Base-by-base conservation (phyloP, 2,329 filamentous ascomycete species). In the Cryoendolithus antarcticus region DNA sequence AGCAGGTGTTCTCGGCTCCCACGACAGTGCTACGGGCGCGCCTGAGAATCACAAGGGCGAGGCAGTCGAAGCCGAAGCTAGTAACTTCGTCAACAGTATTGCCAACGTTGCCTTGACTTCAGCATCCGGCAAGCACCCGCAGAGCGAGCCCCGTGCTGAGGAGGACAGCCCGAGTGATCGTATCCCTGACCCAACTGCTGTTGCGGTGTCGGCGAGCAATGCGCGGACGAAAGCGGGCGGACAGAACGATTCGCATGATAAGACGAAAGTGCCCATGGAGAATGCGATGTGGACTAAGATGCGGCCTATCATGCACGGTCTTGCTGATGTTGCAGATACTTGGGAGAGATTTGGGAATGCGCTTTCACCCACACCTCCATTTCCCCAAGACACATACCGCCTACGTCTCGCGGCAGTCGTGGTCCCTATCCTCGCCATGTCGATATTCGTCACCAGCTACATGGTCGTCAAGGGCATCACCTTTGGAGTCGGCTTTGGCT, bases 11-110 rank as follows among this genome's bases (percentile, higher is more conserved):
- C 62, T 91, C 0, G 85, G 81, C 1, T 86, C 80, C 12, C 73
- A 79, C 21, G 81, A 86, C 43, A 86, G 80, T 41, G 71, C 81
- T 0, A 93, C 85, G 0, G 86, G 85, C 1, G 85, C 85, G 0
- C 80, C 84, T 0, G 83, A 93, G 56, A 84, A 85, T 47, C 75
- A 85, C 61, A 80, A 85, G 55, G 85, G 86, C 19, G 84, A 91
- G 56, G 82, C 83, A 0, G 81, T 86, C 1, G 85, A 93, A 56
- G 75, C 82, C 44, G 85, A 93, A 57, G 86, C 86, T 1, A 80
- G 74, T 49, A 88, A 86, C 54, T 80, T 93, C 45, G 78, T 91
- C 42, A 80, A 79, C 39, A 74, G 78, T 28, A 77, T 91, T 38
- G 75, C 79, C 6, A 71, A 75, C 24, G 74, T 91, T 4, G 79